Conservation (phyloP, 495 filamentous ascomycete genomes). For the Penicillium taxi region DNA sequence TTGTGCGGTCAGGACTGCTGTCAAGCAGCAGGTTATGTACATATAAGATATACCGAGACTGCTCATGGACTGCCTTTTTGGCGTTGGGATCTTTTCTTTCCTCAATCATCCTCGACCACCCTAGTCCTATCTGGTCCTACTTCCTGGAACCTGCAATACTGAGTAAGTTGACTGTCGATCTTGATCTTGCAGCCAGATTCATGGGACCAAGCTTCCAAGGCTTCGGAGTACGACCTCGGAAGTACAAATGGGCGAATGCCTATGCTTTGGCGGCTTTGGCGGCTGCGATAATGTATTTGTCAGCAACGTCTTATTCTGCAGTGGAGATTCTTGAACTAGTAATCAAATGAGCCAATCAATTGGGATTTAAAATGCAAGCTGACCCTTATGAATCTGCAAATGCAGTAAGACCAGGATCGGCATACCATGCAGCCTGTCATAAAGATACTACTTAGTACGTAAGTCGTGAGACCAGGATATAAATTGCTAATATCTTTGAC, state of each 20-base stretch:
- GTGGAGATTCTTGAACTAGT: neutral
- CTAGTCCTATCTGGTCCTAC: neutral
- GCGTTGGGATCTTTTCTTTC: slow-evolving; percentile 25
- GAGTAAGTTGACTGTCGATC: too few relatives aligned
- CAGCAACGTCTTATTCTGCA: neutral
- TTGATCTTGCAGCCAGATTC: too few relatives aligned
- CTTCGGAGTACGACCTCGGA: too few relatives aligned
- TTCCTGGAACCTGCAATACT: neutral
- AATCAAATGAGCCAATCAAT: too few relatives aligned
- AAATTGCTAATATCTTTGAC: neutral
- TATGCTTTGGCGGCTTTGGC: neutral
- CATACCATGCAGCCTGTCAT: too few relatives aligned
- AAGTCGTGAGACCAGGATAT: slow-evolving; percentile 1
- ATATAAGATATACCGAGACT: slow-evolving; percentile 37
- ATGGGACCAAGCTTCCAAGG: too few relatives aligned
- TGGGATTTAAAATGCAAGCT: too few relatives aligned
- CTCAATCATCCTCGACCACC: neutral
- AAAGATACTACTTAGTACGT: neutral
- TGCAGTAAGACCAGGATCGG: too few relatives aligned
- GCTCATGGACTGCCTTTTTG: slow-evolving; percentile 33
- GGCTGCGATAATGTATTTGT: neutral
- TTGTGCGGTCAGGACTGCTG: slow-evolving; percentile 18
- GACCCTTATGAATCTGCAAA: too few relatives aligned
- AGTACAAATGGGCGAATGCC: too few relatives aligned
- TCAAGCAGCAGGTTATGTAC: slow-evolving; percentile 37